A percentile compares a stretch with the other conserved stretches of the same genome.
Conservation (phyloP, 805 yeast species). For the Ogataea zsoltii region DNA sequence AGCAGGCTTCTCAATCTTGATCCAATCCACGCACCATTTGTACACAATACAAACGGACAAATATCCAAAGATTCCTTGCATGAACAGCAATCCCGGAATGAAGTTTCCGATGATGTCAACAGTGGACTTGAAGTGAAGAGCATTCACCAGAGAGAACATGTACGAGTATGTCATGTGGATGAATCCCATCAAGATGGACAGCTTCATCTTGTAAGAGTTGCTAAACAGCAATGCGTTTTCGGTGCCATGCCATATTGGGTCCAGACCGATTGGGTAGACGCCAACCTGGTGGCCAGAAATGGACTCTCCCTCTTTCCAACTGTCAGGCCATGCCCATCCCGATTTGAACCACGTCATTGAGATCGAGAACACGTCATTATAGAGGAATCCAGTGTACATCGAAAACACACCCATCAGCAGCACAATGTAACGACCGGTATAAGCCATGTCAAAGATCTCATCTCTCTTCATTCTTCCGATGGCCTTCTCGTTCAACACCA, state of each 20-base stretch:
- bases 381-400: conserved; percentile 90
- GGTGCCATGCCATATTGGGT: conserved; percentile 96
- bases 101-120: conserved; percentile 92
- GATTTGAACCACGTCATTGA: conserved; percentile 85
- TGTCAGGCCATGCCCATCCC: conserved; percentile 93
- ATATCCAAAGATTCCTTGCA: conserved; percentile 97
- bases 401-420: conserved; percentile 93
- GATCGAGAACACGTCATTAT: conserved; percentile 91
- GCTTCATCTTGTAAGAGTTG: conserved; percentile 96
- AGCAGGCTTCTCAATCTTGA: conserved; percentile 70
- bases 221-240: conserved; percentile 88
- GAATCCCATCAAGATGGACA: conserved; percentile 93
- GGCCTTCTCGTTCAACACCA: conserved; percentile 73
- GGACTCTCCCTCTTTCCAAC: conserved; percentile 66
- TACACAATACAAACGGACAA: conserved; percentile 81
- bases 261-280: conserved; percentile 82
- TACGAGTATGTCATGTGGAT: conserved; percentile 91
- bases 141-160: conserved; percentile 81
- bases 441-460: conserved; percentile 97
- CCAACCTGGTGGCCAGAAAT: conserved; percentile 68
- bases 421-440: conserved; percentile 85
- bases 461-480: conserved; percentile 73
- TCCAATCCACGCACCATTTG: conserved; percentile 96
- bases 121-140: conserved; percentile 60
- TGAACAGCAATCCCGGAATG: conserved; percentile 88